These are phyloP conservation scores for Botrytis paeoniae DNA, from an alignment of 2,329 filamentous ascomycete species.

Conservation along the genomic window DNA sequence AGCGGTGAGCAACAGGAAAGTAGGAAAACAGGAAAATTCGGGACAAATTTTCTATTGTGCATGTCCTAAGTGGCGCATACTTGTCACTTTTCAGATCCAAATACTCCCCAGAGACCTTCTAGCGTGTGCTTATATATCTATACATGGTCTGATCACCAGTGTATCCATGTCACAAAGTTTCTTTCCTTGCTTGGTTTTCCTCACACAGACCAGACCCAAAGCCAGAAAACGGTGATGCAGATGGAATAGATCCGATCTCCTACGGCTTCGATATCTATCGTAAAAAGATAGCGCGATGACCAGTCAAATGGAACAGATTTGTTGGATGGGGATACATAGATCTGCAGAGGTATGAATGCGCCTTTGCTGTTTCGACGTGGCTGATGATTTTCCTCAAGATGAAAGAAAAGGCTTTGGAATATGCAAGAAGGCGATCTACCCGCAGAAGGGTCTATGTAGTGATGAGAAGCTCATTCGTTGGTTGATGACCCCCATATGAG, in stretches of 20 bases:
- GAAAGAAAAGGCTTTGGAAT: conserved; percentile 15
- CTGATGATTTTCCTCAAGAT: conserved; percentile 16
- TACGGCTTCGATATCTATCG: conserved; percentile 9
- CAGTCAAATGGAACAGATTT: conserved; percentile 24
- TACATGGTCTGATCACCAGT: conserved; percentile 11
- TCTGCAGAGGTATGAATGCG: conserved; percentile 16
- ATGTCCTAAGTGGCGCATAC: conserved; percentile 21
- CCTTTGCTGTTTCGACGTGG: conserved; percentile 18
- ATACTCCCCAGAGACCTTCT: background rate
- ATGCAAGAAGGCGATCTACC: conserved; percentile 27
- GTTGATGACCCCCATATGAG: background rate
- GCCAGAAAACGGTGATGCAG: conserved; percentile 28
- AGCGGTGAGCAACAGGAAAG: conserved; percentile 29
- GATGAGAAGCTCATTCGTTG: conserved; percentile 2
- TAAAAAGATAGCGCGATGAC: conserved; percentile 14
- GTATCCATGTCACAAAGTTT: conserved; percentile 1
- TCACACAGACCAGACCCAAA: conserved; percentile 7
- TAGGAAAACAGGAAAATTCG: conserved; percentile 3
- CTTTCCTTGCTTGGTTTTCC: conserved; percentile 20
- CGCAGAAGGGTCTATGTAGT: conserved; percentile 2
- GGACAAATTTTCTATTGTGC: conserved; percentile 3
- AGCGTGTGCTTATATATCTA: background rate
- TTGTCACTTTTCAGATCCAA: conserved; percentile 26
- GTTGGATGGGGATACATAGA: conserved; percentile 22
- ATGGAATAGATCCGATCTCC: conserved; percentile 25